Conservation (phyloP, 2,329 filamentous ascomycete genomes). For the Fusarium aywerte region DNA sequence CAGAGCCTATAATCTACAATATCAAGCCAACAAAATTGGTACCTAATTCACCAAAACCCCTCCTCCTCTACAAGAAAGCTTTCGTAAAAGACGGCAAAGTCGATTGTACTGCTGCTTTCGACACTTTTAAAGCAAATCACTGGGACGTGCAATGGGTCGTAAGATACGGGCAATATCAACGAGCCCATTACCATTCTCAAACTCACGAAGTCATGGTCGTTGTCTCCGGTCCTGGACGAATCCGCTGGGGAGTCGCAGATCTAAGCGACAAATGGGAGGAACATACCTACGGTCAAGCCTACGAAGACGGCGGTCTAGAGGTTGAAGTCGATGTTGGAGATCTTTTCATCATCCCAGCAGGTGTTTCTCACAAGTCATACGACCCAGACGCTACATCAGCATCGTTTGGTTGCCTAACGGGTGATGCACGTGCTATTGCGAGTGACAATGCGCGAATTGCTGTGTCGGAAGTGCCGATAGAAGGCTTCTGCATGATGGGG, state of each 20-base stretch:
- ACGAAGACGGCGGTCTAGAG: constrained; percentile 9
- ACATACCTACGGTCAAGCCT: constrained; percentile 8
- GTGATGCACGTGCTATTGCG: constrained; percentile 3
- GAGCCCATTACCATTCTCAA: constrained; percentile 18
- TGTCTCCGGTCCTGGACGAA: constrained; percentile 1
- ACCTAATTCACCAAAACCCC: constrained; percentile 16
- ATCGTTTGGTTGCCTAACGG: constrained; percentile 14
- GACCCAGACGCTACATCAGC: background rate
- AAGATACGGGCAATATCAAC: constrained; percentile 12
- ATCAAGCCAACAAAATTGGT: constrained; percentile 20
- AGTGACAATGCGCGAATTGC: background rate
- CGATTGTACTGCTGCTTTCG: constrained; percentile 6
- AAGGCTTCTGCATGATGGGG: constrained; percentile 22
- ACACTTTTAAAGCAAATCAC: constrained; percentile 1
- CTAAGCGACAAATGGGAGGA: constrained; percentile 7
- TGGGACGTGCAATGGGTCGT: constrained; percentile 22
- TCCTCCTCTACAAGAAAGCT: constrained; percentile 11
- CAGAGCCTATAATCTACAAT: constrained; percentile 13
- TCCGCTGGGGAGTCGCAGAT: constrained; percentile 22
- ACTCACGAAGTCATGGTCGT: constrained; percentile 18
- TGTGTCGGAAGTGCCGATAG: constrained; percentile 3
- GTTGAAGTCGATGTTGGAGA: constrained; percentile 17
- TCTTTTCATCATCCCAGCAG: constrained; percentile 14
- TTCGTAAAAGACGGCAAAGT: constrained; percentile 12
- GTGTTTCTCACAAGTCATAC: constrained; percentile 14